Conservation (phyloP, 1,139 yeast species). For the Saccharomyces uvarum region DNA sequence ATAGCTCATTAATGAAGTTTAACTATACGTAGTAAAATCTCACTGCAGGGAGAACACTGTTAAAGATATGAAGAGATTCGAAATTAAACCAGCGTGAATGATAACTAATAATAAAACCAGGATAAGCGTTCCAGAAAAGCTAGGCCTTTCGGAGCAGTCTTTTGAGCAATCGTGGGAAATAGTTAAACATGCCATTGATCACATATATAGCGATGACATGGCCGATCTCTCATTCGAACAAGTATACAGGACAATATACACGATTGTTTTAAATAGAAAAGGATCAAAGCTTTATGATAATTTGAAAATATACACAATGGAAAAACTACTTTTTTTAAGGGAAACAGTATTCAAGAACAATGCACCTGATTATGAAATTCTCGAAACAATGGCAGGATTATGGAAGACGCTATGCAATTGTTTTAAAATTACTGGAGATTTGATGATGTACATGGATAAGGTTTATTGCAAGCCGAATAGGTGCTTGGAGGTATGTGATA, state of each 20-base stretch:
- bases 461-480: conserved; percentile 74
- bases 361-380: conserved; percentile 30
- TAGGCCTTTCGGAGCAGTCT: conserved; percentile 22
- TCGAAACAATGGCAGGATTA: conserved; percentile 42
- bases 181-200: conserved; percentile 65
- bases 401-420: conserved; percentile 76
- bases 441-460: conserved; percentile 76
- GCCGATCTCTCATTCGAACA: conserved; percentile 76
- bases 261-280: conserved; percentile 64
- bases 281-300: conserved; percentile 65
- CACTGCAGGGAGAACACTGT: background rate
- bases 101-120: conserved; percentile 34
- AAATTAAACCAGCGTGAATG: conserved; percentile 4
- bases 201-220: conserved; percentile 69
- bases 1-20: background rate
- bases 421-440: conserved; percentile 78
- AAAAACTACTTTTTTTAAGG: conserved; percentile 40
- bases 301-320: conserved; percentile 45
- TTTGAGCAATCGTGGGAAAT: conserved; percentile 56
- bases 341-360: conserved; percentile 14
- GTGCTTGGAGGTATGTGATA: conserved; percentile 61
- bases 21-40: background rate
- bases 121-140: conserved; percentile 68
- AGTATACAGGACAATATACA: conserved; percentile 74
- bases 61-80: background rate